Conservation (phyloP, 2,329 filamentous ascomycete genomes). For the Fusarium globosum region DNA sequence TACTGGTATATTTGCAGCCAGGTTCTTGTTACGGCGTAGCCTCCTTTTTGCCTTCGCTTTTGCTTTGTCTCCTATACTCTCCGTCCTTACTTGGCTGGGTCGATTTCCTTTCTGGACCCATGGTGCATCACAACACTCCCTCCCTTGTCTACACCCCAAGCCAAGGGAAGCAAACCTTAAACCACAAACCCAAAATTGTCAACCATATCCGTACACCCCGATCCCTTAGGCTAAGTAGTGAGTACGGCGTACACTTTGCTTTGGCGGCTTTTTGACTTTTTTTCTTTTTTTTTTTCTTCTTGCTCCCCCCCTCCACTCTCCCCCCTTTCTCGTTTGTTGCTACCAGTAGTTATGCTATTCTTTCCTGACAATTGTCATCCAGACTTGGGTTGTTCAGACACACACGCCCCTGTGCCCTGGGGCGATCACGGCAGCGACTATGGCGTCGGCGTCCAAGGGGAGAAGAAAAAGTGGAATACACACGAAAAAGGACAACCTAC, state of each 20-base stretch:
- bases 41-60: slow-evolving; percentile 20
- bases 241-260: slow-evolving; percentile 13
- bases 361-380: slow-evolving; percentile 16
- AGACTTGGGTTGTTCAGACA: slow-evolving; percentile 2
- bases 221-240: slow-evolving; percentile 20
- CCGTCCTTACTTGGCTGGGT: slow-evolving; percentile 19
- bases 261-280: slow-evolving; percentile 23
- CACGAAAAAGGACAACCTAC: slow-evolving; percentile 7
- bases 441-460: slow-evolving; percentile 21
- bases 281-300: not conserved
- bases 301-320: not conserved
- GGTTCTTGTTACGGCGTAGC: slow-evolving; percentile 29
- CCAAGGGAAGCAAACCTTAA: slow-evolving; percentile 33
- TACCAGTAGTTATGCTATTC: not conserved
- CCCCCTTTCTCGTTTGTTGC: slow-evolving; percentile 11
- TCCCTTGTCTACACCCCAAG: slow-evolving; percentile 26
- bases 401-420: slow-evolving; percentile 25
- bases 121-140: slow-evolving; percentile 24
- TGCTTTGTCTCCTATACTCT: not conserved
- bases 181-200: slow-evolving; percentile 30
- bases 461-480: slow-evolving; percentile 17
- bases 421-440: slow-evolving; percentile 29
- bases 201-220: slow-evolving; percentile 18
- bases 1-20: slow-evolving; percentile 9
- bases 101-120: slow-evolving; percentile 27